Percentiles rank a stretch among this genome's conserved stretches.
Evolutionary conservation across 805 yeast species (phyloP).

Genomic region (Wickerhamiella qilinensis): DNA sequence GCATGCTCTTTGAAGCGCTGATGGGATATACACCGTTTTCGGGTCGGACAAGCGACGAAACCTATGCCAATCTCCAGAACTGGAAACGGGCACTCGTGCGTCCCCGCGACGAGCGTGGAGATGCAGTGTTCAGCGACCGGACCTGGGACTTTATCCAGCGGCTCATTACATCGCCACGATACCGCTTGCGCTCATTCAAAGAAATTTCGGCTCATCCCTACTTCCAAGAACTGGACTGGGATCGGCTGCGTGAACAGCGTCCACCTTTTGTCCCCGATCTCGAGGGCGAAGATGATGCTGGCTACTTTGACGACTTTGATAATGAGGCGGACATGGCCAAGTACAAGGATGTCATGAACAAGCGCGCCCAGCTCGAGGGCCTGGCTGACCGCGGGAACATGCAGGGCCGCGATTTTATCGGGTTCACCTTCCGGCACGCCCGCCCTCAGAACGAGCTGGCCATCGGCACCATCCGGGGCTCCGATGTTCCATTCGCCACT

Average conservation of each 20-base stretch:
- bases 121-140: slow-evolving; percentile 85
- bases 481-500: slow-evolving; percentile 7
- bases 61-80: slow-evolving; percentile 80
- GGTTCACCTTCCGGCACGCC: slow-evolving; percentile 89
- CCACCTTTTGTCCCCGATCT: slow-evolving; percentile 97
- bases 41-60: slow-evolving; percentile 85
- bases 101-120: slow-evolving; percentile 83
- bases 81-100: slow-evolving; percentile 82
- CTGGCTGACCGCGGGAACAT: slow-evolving; percentile 50
- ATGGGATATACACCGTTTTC: slow-evolving; percentile 97
- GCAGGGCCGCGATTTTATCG: slow-evolving; percentile 61
- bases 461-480: slow-evolving; percentile 10
- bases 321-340: slow-evolving; percentile 96
- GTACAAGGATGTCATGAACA: slow-evolving; percentile 90
- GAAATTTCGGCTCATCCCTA: slow-evolving; percentile 70
- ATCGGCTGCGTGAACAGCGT: slow-evolving; percentile 41
- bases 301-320: slow-evolving; percentile 93
- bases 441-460: slow-evolving; percentile 11
- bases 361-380: slow-evolving; percentile 71
- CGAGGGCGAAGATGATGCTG: slow-evolving; percentile 95
- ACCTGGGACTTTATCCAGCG: slow-evolving; percentile 82
- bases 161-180: slow-evolving; percentile 62
- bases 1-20: slow-evolving; percentile 89
- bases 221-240: slow-evolving; percentile 75
- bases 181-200: slow-evolving; percentile 60